A percentile compares a stretch with the other conserved stretches of the same genome.
Evolutionary conservation across 148 eudicot species (phyloP).

Genomic region (Amaranthus hypochondriacus): DNA sequence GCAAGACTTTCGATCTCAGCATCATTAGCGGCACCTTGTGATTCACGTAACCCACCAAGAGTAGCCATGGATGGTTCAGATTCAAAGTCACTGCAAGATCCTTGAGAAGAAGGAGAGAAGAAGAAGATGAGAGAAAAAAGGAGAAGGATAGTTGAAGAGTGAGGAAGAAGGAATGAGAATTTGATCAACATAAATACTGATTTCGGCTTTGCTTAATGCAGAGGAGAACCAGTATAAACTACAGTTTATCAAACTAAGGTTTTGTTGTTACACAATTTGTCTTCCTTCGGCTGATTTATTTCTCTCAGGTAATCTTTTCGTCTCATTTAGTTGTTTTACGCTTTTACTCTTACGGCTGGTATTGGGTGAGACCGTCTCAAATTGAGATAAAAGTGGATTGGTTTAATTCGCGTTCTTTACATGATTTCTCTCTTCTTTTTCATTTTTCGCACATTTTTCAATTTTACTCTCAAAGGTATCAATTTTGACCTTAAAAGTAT

Average conservation of each 20-base stretch:
- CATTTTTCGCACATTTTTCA: too few relatives aligned
- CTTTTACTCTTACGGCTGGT: too few relatives aligned
- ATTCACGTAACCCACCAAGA: constrained; percentile 44
- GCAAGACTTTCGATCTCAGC: constrained; percentile 48
- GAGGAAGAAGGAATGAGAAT: not conserved
- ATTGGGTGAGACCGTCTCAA: too few relatives aligned
- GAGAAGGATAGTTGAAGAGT: not conserved
- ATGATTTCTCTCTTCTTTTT: too few relatives aligned
- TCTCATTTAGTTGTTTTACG: not conserved
- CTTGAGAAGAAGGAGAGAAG: not conserved
- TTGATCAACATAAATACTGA: not conserved
- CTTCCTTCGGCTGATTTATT: not conserved
- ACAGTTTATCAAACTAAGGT: not conserved
- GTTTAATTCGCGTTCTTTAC: too few relatives aligned
- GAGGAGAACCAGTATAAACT: not conserved
- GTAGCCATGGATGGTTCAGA: constrained; percentile 39
- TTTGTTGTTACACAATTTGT: too few relatives aligned
- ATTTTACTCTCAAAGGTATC: too few relatives aligned
- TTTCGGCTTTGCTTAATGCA: constrained; percentile 1
- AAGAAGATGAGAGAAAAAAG: constrained; percentile 9
- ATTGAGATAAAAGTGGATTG: too few relatives aligned
- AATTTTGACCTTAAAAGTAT: too few relatives aligned
- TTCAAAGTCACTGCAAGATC: constrained; percentile 30
- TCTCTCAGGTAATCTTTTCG: not conserved
- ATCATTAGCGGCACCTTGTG: constrained; percentile 38